These are phyloP conservation scores for Penicillium mononematosum DNA, from an alignment of 495 filamentous ascomycete species.

Conservation along the genomic window DNA sequence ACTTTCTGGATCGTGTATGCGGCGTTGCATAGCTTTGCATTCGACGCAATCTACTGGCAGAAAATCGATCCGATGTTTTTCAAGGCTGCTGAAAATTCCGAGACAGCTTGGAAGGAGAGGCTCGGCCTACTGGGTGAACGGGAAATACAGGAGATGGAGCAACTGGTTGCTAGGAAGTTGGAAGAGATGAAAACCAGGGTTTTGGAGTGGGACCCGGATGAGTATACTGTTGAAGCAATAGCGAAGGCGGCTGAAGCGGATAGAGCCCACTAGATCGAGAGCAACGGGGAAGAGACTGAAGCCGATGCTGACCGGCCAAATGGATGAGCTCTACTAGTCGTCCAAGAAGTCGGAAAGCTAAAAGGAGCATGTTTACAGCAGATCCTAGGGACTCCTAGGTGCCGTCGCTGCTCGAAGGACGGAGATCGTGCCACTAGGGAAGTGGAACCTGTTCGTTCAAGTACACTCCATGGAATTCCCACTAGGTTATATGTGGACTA, in stretches of 20 bases:
- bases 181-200: conserved; percentile 6
- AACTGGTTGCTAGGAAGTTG: conserved; percentile 7
- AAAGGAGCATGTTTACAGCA: no score
- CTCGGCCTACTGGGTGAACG: conserved; percentile 4
- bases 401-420: no score
- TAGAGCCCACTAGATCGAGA: no score
- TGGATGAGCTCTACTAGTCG: no score
- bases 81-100: neutral
- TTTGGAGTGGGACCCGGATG: conserved; percentile 12
- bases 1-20: neutral
- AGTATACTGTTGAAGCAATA: neutral
- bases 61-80: neutral
- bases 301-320: no score
- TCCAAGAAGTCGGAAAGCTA: no score
- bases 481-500: no score
- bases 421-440: no score
- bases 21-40: neutral
- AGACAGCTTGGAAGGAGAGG: conserved; percentile 15
- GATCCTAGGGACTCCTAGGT: no score
- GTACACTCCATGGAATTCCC: no score
- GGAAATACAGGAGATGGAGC: conserved; percentile 13
- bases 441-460: no score
- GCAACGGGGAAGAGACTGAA: no score
- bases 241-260: neutral
- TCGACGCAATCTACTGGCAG: neutral